A percentile compares a stretch with the other conserved stretches of the same genome.
These are phyloP conservation scores for Trametes coccinea DNA, from an alignment of 768 basidiomycete genomes.

Conservation along the genomic window DNA sequence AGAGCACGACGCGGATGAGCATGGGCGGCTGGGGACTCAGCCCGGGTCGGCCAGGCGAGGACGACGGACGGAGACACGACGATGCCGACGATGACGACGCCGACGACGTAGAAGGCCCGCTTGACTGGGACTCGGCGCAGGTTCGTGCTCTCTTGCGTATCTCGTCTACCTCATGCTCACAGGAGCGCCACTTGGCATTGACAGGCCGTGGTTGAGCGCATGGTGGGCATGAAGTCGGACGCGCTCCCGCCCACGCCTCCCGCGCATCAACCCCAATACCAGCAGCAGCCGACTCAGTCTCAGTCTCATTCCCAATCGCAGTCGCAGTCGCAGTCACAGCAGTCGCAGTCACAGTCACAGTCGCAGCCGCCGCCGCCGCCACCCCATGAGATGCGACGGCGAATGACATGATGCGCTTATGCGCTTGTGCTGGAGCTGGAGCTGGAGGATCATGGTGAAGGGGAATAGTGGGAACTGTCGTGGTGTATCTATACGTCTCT, in stretches of 20 bases:
- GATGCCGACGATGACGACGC: constrained; percentile 51
- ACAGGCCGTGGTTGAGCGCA: constrained; percentile 34
- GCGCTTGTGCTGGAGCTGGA: no score
- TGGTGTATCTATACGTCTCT: no score
- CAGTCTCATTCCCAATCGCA: no score
- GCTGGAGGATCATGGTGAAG: no score
- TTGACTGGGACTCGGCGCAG: constrained; percentile 75
- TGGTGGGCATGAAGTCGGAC: constrained; percentile 32
- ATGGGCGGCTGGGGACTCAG: constrained; percentile 38
- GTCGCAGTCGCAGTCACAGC: no score
- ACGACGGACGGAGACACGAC: constrained; percentile 44
- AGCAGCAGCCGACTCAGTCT: background rate
- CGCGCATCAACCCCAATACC: background rate
- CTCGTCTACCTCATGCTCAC: background rate
- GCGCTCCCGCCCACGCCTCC: background rate
- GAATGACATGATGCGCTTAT: no score
- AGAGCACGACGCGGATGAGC: constrained; percentile 44
- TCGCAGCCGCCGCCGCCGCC: no score
- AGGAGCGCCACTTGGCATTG: background rate
- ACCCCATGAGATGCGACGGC: no score
- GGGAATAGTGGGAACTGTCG: no score
- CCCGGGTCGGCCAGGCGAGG: constrained; percentile 49
- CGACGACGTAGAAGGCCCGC: constrained; percentile 60
- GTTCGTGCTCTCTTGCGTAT: constrained; percentile 32
- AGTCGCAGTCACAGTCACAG: no score